Base-by-base conservation (phyloP, 371 early-diverging fungal genomes). In the Batrachochytrium dendrobatidis region DNA sequence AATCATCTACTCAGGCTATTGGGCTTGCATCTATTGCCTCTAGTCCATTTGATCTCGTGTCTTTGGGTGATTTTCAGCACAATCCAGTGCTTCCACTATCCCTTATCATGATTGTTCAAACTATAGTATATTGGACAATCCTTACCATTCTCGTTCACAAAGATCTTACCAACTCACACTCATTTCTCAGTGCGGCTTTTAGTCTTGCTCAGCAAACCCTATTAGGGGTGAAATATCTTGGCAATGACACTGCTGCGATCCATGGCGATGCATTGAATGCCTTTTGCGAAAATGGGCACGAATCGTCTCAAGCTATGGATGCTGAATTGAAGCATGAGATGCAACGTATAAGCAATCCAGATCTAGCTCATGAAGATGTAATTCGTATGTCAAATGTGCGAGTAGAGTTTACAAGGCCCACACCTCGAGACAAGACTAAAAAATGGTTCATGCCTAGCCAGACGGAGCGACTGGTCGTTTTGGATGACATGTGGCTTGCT, bases 401-500 rank as follows among this genome's bases (percentile, higher is more conserved):
- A 3, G 51, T 51, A 28, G 51, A 51, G 51, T 51, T 51, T 32
- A 51, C 51, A 10, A 51, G 32, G 51, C 51, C 51, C n/a, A n/a
- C n/a, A 5, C n/a, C 51, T 6, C 3, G 12, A 3, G 46, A 45
- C 46, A 3, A 5, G 3, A 3, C 46, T 26, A n/a, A n/a, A n/a
- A 45, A 12, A 26, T 45, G 46, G 46, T 45, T 3, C 6, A 5
- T 12, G 46, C 51, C 30, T 22, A 32, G 8, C 24, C 12, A 4
- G 51, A 4, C 4, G 3, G 51, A 51, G 51, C 51, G 51, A 32
- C 25, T 53, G 34, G 55, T 20, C 26, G 59, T 60, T 8, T 25
- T 66, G 52, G 33, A 68, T 28, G 53, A 68, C 24, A n/a, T 61
- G 33, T 57, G 56, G 58, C 53, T 67, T 31, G 59, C 35, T 2